phyloP scores from a whole-genome alignment of 768 basidiomycete genomes.

The Coprinellus micaceus region DNA sequence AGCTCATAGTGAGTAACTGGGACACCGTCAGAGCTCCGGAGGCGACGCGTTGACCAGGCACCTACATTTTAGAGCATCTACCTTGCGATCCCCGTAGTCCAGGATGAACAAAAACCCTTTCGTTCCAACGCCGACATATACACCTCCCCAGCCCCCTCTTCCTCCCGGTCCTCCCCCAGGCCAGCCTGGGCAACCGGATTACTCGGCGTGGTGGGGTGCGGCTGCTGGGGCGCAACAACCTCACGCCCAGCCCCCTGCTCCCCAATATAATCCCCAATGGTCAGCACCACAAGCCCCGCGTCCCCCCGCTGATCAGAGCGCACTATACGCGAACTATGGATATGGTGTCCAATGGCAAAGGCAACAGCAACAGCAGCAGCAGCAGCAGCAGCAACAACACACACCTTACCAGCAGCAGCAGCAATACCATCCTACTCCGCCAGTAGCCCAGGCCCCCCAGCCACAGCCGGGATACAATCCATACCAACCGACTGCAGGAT shows the following conservation, averaged over 20 bases:
- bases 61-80: too few species aligned
- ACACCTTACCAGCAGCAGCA: constrained; percentile 48
- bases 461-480: constrained; percentile 68
- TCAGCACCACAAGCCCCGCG: constrained; percentile 58
- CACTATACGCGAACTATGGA: constrained; percentile 88
- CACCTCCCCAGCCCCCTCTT: constrained; percentile 69
- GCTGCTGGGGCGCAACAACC: constrained; percentile 46
- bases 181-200: constrained; percentile 66
- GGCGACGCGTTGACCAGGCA: too few species aligned
- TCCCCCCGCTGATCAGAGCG: constrained; percentile 75
- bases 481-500: constrained; percentile 66
- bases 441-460: constrained; percentile 53
- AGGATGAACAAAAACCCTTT: constrained; percentile 86
- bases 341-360: constrained; percentile 78
- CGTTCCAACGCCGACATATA: constrained; percentile 63
- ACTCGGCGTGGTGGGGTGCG: constrained; percentile 73
- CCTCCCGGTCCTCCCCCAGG: constrained; percentile 79
- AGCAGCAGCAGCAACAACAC: constrained; percentile 44
- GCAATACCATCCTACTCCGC: constrained; percentile 51
- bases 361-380: constrained; percentile 58
- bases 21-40: too few species aligned
- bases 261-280: constrained; percentile 66
- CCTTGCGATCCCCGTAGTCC: not conserved
- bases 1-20: too few species aligned
- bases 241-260: constrained; percentile 49